These are phyloP conservation scores for Penicillium goetzii DNA, from an alignment of 495 filamentous ascomycete genomes.

Conservation along the genomic window DNA sequence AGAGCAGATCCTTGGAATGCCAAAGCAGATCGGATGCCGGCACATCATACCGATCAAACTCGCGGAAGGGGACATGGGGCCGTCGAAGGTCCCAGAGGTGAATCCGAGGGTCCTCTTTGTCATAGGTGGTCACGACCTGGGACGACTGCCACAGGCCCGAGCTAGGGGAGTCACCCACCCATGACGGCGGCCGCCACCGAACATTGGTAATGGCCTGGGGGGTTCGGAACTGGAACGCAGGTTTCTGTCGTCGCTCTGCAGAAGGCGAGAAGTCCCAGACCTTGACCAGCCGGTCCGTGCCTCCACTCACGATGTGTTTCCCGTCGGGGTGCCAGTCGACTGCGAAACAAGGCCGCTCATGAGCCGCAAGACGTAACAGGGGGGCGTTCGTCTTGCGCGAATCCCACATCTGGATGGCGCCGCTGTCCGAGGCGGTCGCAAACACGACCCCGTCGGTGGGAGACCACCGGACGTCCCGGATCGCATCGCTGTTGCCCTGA, in stretches of 20 bases:
- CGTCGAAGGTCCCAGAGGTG: conserved; percentile 93
- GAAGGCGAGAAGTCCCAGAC: conserved; percentile 90
- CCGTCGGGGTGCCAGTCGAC: conserved; percentile 98
- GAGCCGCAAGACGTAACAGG: conserved; percentile 77
- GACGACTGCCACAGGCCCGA: conserved; percentile 68
- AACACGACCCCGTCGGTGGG: conserved; percentile 83
- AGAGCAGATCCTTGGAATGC: conserved; percentile 87
- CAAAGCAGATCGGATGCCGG: conserved; percentile 81
- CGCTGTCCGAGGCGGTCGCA: conserved; percentile 87
- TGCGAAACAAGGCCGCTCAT: conserved; percentile 75
- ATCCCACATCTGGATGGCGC: conserved; percentile 75
- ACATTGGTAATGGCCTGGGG: conserved; percentile 74
- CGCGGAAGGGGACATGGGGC: conserved; percentile 82
- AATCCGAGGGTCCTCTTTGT: conserved; percentile 67
- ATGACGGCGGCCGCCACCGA: conserved; percentile 83
- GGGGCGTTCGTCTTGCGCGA: conserved; percentile 60
- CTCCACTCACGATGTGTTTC: conserved; percentile 82
- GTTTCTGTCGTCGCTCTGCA: conserved; percentile 78
- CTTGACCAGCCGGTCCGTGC: conserved; percentile 79
- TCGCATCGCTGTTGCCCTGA: conserved; percentile 71
- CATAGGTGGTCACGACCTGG: conserved; percentile 69
- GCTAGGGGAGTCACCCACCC: conserved; percentile 67
- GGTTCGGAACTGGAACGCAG: conserved; percentile 61
- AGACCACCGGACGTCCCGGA: conserved; percentile 89
- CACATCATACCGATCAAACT: conserved; percentile 74